A percentile compares a stretch with the other conserved stretches of the same genome.
Conservation (phyloP, 768 basidiomycete species). For the Pulveroboletus sp. region DNA sequence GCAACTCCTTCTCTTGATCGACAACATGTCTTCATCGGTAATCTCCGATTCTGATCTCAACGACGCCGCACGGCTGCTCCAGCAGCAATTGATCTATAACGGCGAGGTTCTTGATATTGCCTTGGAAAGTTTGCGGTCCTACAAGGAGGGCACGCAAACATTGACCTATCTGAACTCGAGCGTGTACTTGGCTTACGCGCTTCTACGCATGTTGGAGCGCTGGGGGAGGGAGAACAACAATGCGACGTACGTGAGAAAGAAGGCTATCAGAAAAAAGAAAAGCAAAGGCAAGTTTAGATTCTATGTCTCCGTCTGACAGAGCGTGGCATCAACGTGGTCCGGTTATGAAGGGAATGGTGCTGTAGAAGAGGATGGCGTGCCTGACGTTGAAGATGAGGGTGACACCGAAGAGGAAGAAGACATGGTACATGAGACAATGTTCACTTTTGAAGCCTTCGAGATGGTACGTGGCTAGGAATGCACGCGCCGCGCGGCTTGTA, state of each 20-base stretch:
- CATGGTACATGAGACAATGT: conserved; percentile 75
- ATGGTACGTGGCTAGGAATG: conserved; percentile 47
- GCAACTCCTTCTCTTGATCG: conserved; percentile 85
- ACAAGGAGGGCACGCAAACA: conserved; percentile 76
- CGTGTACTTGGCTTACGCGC: conserved; percentile 74
- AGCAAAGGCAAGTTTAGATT: conserved; percentile 40
- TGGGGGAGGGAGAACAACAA: conserved; percentile 71
- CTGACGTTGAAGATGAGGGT: conserved; percentile 62
- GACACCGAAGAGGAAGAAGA: conserved; percentile 58
- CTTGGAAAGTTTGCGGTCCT: conserved; percentile 67
- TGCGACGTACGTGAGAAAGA: conserved; percentile 69
- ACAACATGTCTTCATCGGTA: conserved; percentile 62
- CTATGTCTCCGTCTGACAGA: conserved; percentile 18
- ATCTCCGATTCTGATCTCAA: conserved; percentile 41
- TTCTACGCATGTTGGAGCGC: conserved; percentile 86
- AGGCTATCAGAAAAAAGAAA: conserved; percentile 48
- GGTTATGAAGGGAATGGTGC: conserved; percentile 31
- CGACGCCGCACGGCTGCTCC: conserved; percentile 77
- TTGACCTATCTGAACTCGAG: conserved; percentile 83
- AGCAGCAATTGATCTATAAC: conserved; percentile 91
- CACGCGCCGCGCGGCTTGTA: conserved; percentile 10
- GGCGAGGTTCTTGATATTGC: conserved; percentile 91
- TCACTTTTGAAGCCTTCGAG: conserved; percentile 91
- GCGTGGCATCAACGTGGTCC: conserved; percentile 7
- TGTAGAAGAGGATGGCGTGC: conserved; percentile 57